phyloP scores from a whole-genome alignment of 495 filamentous ascomycete genomes.

The Aspergillus cavernicola region DNA sequence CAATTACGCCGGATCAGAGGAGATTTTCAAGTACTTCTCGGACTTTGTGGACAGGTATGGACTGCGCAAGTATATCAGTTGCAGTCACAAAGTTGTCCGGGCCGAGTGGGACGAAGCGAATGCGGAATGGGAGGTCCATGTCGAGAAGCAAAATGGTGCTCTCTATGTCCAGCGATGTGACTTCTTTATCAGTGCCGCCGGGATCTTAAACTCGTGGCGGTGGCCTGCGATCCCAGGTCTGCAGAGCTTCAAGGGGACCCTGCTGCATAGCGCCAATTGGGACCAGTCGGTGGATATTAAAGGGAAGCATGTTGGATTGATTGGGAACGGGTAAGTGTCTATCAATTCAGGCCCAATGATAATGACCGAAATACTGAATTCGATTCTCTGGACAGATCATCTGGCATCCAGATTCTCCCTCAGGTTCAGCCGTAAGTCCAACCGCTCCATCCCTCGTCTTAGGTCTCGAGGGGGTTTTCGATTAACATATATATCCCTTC shows the following conservation, averaged over 20 bases:
- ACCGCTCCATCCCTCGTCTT: not conserved
- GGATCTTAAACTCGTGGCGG: slow-evolving; percentile 46
- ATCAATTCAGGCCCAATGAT: slow-evolving; percentile 49
- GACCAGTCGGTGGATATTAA: slow-evolving; percentile 30
- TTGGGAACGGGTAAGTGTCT: slow-evolving; percentile 43
- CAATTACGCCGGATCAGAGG: not conserved
- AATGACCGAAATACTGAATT: not conserved
- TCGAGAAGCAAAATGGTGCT: too few relatives aligned
- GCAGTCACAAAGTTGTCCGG: slow-evolving; percentile 27
- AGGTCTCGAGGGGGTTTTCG: not conserved
- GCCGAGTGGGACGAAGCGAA: slow-evolving; percentile 38
- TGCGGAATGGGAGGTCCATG: slow-evolving; percentile 23
- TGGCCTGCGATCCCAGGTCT: slow-evolving; percentile 49
- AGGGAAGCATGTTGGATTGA: slow-evolving; percentile 46
- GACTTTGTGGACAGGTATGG: slow-evolving; percentile 25
- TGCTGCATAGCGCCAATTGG: slow-evolving; percentile 49
- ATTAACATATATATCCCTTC: too few relatives aligned
- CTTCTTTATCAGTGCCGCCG: slow-evolving; percentile 46
- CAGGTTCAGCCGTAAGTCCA: too few relatives aligned
- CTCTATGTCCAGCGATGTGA: slow-evolving; percentile 24
- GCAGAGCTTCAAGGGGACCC: slow-evolving; percentile 38
- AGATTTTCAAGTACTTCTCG: not conserved
- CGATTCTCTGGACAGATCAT: too few relatives aligned
- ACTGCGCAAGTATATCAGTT: slow-evolving; percentile 55
- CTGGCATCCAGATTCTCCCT: too few relatives aligned